phyloP scores from a whole-genome alignment of 345 rosid species.

The Excoecaria agallocha region DNA sequence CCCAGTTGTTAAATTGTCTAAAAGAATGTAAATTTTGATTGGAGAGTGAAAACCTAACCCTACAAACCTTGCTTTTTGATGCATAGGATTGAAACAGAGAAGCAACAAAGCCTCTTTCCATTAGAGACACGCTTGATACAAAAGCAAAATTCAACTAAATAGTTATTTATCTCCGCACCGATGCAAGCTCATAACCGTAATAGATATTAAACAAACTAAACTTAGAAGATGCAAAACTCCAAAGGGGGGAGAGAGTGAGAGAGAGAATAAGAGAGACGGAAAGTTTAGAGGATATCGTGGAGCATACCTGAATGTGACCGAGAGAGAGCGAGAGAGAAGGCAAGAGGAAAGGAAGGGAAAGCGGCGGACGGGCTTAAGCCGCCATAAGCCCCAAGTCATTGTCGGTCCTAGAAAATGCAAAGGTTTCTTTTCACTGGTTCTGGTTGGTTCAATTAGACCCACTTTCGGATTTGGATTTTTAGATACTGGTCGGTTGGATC shows the following conservation, averaged over 20 bases:
- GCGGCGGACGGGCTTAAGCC: slow-evolving; percentile 12
- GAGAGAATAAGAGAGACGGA: too few species aligned
- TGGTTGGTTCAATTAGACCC: too few species aligned
- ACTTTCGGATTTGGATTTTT: too few species aligned
- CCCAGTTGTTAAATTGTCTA: slow-evolving; percentile 30
- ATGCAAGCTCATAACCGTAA: not conserved
- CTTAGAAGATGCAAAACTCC: not conserved
- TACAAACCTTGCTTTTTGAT: slow-evolving; percentile 30
- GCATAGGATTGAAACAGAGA: slow-evolving; percentile 45
- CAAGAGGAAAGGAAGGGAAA: not conserved
- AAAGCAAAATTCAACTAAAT: not conserved
- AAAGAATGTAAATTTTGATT: slow-evolving; percentile 38
- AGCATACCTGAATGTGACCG: not conserved
- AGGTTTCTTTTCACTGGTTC: too few species aligned
- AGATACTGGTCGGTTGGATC: too few species aligned
- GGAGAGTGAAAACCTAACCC: slow-evolving; percentile 28
- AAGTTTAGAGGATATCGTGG: not conserved
- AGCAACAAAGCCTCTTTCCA: slow-evolving; percentile 53
- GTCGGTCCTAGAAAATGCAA: not conserved
- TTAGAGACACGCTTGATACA: slow-evolving; percentile 15
- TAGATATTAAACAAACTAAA: not conserved
- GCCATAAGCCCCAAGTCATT: slow-evolving; percentile 25
- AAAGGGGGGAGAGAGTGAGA: too few species aligned
- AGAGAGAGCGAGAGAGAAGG: not conserved
- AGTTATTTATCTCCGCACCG: too few species aligned